Evolutionary conservation across 495 filamentous ascomycete genomes (phyloP), one percentile per base, ranked within the genome.

Genomic region (Penicillium psychrofluorescens): DNA sequence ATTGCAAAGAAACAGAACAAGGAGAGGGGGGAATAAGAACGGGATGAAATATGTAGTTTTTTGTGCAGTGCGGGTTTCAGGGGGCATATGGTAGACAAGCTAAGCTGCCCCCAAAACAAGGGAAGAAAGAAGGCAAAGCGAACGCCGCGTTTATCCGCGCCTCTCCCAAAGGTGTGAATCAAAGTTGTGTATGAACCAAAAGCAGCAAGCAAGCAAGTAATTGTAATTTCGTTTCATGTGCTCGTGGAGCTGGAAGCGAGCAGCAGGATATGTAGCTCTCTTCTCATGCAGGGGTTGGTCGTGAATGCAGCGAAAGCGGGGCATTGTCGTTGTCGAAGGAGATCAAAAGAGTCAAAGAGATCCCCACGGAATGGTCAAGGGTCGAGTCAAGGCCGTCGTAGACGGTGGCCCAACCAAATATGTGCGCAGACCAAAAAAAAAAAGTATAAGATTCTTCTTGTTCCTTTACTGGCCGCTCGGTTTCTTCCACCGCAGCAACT

Each of bases 401-500:
- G 54, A 61, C 60, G 45, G 45, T 31, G 56, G 55, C 53, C 54
- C 10, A 12, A 34, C 5, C 32, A 12, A 34, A 64, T 63, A 67
- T 67, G 63, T 62, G 63, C 54, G 55, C 54, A 50, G 51, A 52
- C 57, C 43, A 29, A 30, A 40, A 34, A 22, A 34, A 22, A 22
- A 22, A 22, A 4, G 22, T 22, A 22, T 22, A 22, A 22, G 22
- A 22, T 22, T 3, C 22, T 6, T 22, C 22, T 22, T 22, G 22
- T 22, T 22, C 22, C 22, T 45, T 65, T 59, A 70, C 63, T 68
- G 60, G 38, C 66, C 61, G 44, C 48, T 62, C 46, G 66, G 63
- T 54, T 75, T 71, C 62, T 75, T 75, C 63, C 71, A 98, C 41
- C 83, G 80, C 43, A 98, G 76, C 46, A 98, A 62, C 51, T 95